Base-by-base conservation (phyloP, 352 stramenopile species). In the Globisporangium heterothallicum region DNA sequence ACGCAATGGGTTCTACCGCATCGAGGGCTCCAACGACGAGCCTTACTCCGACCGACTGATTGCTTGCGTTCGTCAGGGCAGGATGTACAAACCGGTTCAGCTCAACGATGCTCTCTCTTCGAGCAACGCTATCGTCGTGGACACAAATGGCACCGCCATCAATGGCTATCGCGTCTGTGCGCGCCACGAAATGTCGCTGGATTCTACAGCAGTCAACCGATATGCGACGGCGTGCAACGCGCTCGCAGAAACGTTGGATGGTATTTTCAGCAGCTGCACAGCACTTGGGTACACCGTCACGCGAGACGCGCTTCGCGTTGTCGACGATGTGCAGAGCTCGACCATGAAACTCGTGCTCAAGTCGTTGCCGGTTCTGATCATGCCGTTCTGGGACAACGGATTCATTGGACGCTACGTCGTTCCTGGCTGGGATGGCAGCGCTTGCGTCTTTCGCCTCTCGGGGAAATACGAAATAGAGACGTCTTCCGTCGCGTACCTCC, bases 1-100 rank as follows among this genome's bases (percentile, higher is more conserved):
- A 0, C 19, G n/a, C 0, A 29, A 29, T 0, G 60, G 61, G 0
- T 27, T 53, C 8, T 64, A 42, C 16, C 19, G 58, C 18, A 61
- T 79, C 19, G 13, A 42, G 1, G 71, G 74, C 1, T 42, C 40
- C 0, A 86, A 78, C 45, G 74, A 86, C 32, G 57, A 72, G 19
- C 72, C 68, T 3, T 84, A 73, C 43, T 45, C 59, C 4, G 74
- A 82, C 45, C 69, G 71, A 1, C 57, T 56, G 6, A 45, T 83
- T 14, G 62, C 70, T 1, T 85, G 74, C 29, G 48, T 66, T 2
- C 30, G 53, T 2, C 49, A 66, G 10, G 64, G 63, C 1, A 45
- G 44, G 2, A 35, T 42, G 0, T 82, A 70, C 51, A 46, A 60
- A 10, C 65, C 75, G 0, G 57, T 71, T 12, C 61, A 80, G 12